Evolutionary conservation across 148 eudicot species (phyloP).

Genomic region (Rhododendron mucronatum): DNA sequence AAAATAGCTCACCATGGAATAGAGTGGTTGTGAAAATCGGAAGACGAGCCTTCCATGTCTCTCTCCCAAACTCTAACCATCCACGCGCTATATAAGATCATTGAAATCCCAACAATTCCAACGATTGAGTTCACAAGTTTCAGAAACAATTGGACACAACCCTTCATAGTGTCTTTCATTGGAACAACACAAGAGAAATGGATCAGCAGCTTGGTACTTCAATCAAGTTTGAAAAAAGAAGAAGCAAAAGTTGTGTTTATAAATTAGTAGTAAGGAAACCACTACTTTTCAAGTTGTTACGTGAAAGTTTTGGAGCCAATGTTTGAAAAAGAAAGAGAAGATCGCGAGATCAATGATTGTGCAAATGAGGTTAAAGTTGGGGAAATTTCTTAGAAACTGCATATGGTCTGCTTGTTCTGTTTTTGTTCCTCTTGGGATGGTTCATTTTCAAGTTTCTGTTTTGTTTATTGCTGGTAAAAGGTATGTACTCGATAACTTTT

Average conservation of each 20-base stretch:
- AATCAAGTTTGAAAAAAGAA: constrained; percentile 8
- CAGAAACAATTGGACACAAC: constrained; percentile 17
- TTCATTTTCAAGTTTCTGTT: constrained; percentile 9
- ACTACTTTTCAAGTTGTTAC: not conserved
- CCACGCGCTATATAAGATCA: constrained; percentile 39
- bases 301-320: not conserved
- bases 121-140: constrained; percentile 26
- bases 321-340: constrained; percentile 18
- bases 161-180: constrained; percentile 14
- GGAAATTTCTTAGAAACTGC: constrained; percentile 21
- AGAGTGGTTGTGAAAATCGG: not conserved
- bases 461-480: constrained; percentile 22
- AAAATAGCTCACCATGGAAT: constrained; percentile 16
- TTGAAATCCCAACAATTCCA: constrained; percentile 30
- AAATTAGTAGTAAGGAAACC: not conserved
- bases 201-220: not conserved
- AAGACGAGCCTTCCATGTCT: constrained; percentile 9
- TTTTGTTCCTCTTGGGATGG: not conserved
- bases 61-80: constrained; percentile 39
- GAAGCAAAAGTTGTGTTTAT: constrained; percentile 31
- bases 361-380: not conserved
- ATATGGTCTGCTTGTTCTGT: not conserved
- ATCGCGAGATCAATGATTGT: not conserved
- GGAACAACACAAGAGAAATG: not conserved
- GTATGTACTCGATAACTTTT: not conserved